Evolutionary conservation across 805 yeast genomes (phyloP), one percentile per base, ranked within the genome.

Genomic region (Candida jianshihensis): DNA sequence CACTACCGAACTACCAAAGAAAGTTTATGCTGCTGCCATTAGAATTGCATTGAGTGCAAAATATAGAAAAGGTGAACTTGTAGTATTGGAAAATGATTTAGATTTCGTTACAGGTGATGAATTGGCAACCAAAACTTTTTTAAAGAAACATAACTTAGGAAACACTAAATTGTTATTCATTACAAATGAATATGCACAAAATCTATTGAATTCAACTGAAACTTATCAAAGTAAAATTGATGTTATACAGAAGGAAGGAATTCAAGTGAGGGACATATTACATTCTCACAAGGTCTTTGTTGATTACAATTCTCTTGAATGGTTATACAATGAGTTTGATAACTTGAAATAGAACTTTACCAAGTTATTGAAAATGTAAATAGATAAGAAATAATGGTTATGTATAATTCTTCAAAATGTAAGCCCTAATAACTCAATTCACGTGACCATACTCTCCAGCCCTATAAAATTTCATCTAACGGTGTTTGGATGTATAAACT

Each of bases 21-120:
- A 85, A 56, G 70, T 82, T 11, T 92, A 90, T 60, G 66, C 77
- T 32, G 61, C 68, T 42, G 97, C 97, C 12, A 64, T 84, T 50
- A 76, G 85, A 55, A 74, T 81, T 31, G 97, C 97, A 2, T 68
- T 92, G 42, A 79, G 94, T 52, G 78, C 78, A 44, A 83, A 78
- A 47, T 92, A 85, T 64, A 75, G 81, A 54, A 67, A 70, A 31
- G 96, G 96, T 6, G 75, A 70, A 39, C 61, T 92, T 39, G 73
- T 65, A 42, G 71, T 92, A 16, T 63, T 90, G 40, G 96, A 56
- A 19, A 35, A 70, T 56, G 61, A 56, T 16, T 40, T 61, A 20
- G 54, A 75, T 49, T 57, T 64, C 7, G 40, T 53, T 39, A 63
- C 64, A 35, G 53, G 47, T 18, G 61, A 69, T 53, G 55, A 59